Conservation (phyloP, 768 basidiomycete genomes). For the Boletus reticulatus region DNA sequence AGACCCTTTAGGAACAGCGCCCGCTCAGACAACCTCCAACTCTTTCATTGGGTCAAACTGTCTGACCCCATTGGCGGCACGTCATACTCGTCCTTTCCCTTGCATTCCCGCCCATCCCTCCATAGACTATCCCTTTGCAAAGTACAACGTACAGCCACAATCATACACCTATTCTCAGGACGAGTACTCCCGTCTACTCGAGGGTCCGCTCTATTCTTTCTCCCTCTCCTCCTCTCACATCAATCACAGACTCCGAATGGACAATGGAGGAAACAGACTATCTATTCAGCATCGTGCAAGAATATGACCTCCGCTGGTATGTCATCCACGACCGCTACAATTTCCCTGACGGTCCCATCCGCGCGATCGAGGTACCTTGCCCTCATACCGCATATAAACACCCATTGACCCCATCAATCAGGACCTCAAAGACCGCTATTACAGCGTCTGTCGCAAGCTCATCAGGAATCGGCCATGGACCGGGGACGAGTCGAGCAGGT, state of each 20-base stretch:
- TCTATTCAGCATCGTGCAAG: conserved; percentile 73
- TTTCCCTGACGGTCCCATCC: conserved; percentile 49
- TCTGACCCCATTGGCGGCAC: conserved; percentile 55
- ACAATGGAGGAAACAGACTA: conserved; percentile 93
- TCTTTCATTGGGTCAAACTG: conserved; percentile 83
- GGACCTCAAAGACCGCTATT: conserved; percentile 96
- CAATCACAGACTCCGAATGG: conserved; percentile 71
- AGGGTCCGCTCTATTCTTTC: conserved; percentile 46
- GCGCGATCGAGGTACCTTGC: conserved; percentile 65
- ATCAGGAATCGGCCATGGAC: conserved; percentile 81
- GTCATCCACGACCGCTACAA: conserved; percentile 90
- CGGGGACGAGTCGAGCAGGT: conserved; percentile 75
- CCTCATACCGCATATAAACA: neutral
- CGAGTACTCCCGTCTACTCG: conserved; percentile 80
- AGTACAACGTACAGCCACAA: conserved; percentile 71
- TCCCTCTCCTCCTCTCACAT: neutral
- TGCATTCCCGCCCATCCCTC: neutral
- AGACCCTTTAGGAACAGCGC: conserved; percentile 69
- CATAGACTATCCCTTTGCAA: conserved; percentile 76
- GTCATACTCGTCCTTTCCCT: conserved; percentile 15
- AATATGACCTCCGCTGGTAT: conserved; percentile 88
- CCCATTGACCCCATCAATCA: conserved; percentile 1
- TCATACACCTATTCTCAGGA: conserved; percentile 76
- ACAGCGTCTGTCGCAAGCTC: conserved; percentile 84
- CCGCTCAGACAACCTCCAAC: conserved; percentile 62